A percentile compares a stretch with the other conserved stretches of the same genome.
phyloP scores from a whole-genome alignment of 306 rosid genomes.

The Glycine tomentella region DNA sequence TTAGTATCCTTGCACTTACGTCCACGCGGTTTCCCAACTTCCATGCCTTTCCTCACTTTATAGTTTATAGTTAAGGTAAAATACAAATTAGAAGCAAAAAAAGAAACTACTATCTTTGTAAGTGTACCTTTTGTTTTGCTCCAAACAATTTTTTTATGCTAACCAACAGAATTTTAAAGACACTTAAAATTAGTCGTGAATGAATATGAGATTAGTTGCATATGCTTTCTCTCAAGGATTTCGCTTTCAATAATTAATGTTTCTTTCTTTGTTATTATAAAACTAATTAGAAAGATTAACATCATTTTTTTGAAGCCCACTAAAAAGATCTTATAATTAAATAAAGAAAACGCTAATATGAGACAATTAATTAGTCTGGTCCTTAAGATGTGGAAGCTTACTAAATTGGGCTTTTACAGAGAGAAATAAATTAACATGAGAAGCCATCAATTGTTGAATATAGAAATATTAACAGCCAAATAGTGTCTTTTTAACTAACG shows the following conservation, averaged over 20 bases:
- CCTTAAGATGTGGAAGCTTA: slow-evolving; percentile 4
- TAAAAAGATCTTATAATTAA: background rate
- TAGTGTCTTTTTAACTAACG: background rate
- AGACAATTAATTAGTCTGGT: background rate
- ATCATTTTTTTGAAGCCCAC: background rate
- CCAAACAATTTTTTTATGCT: slow-evolving; percentile 24
- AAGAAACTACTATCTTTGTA: background rate
- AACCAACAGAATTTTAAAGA: background rate
- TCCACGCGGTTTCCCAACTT: slow-evolving; percentile 47
- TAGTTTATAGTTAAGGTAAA: background rate
- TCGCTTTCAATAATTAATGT: slow-evolving; percentile 40
- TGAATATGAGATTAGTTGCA: slow-evolving; percentile 38
- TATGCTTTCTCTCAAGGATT: slow-evolving; percentile 3
- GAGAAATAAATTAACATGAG: background rate
- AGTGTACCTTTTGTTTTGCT: slow-evolving; percentile 35
- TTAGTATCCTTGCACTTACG: slow-evolving; percentile 28
- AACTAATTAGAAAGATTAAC: background rate
- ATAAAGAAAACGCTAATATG: background rate
- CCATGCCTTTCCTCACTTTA: background rate
- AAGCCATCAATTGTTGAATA: slow-evolving; percentile 11
- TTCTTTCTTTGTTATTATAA: background rate
- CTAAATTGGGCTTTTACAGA: background rate
- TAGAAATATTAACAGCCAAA: background rate
- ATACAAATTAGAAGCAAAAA: slow-evolving; percentile 31
- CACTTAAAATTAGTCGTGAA: slow-evolving; percentile 26